Conservation (phyloP, 768 basidiomycete genomes). For the Pisolithus albus region DNA sequence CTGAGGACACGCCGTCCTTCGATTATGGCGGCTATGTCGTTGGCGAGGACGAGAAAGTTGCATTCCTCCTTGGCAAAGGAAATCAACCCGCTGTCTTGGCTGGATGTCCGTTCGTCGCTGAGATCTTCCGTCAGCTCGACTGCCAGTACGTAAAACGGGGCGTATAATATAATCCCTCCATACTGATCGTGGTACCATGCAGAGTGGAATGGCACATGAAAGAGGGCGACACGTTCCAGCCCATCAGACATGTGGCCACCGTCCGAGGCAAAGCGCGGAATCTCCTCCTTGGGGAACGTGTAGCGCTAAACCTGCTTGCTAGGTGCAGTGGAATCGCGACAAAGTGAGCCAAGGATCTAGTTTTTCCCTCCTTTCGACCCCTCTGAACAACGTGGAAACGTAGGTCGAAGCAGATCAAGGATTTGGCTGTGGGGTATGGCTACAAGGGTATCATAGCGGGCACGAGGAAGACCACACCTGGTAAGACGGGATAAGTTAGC, state of each 20-base stretch:
- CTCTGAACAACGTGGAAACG: neutral
- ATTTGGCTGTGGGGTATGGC: constrained; percentile 69
- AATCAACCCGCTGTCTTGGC: constrained; percentile 73
- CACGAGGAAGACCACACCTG: constrained; percentile 96
- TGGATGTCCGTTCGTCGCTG: constrained; percentile 91
- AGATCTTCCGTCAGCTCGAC: constrained; percentile 81
- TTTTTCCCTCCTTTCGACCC: neutral
- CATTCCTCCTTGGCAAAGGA: constrained; percentile 88
- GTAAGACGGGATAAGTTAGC: constrained; percentile 22
- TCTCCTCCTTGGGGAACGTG: constrained; percentile 84
- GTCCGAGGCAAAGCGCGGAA: constrained; percentile 85
- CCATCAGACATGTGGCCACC: constrained; percentile 82
- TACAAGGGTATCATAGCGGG: constrained; percentile 89
- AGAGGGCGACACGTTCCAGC: constrained; percentile 78
- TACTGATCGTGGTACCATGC: constrained; percentile 1
- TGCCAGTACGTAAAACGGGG: constrained; percentile 66
- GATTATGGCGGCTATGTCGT: constrained; percentile 97
- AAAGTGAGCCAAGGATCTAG: constrained; percentile 46
- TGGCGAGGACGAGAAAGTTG: constrained; percentile 80
- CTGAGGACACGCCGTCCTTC: constrained; percentile 92
- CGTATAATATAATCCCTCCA: neutral
- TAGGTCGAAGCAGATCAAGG: constrained; percentile 79
- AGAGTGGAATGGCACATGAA: constrained; percentile 92
- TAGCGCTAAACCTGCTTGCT: constrained; percentile 89
- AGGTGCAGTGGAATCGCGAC: constrained; percentile 97